These are phyloP conservation scores for Chalciporus pseudorubinellus DNA, from an alignment of 768 basidiomycete genomes.

Conservation along the genomic window DNA sequence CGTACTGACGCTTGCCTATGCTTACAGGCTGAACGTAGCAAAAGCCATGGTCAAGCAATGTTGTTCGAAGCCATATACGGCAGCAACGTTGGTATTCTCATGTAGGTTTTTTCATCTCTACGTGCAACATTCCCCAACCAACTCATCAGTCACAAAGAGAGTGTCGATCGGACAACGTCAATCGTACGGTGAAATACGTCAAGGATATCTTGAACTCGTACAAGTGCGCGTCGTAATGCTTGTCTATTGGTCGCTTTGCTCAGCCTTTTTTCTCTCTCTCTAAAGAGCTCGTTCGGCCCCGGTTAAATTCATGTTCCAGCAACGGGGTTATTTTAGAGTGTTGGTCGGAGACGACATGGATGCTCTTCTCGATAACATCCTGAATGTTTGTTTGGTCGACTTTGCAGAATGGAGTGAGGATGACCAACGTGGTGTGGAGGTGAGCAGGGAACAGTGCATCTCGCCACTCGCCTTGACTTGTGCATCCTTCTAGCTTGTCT, in stretches of 20 bases:
- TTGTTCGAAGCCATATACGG: conserved; percentile 61
- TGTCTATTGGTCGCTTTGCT: neutral
- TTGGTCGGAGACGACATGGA: conserved; percentile 35
- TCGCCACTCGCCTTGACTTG: neutral
- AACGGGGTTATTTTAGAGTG: conserved; percentile 52
- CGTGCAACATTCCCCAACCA: conserved; percentile 16
- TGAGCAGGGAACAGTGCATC: conserved; percentile 10
- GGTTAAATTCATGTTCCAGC: conserved; percentile 63
- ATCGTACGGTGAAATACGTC: conserved; percentile 57
- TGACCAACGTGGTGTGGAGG: conserved; percentile 35
- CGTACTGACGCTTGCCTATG: neutral
- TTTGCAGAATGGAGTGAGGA: conserved; percentile 40
- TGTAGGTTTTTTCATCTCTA: conserved; percentile 43
- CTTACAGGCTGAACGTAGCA: conserved; percentile 46
- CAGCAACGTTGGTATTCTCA: conserved; percentile 59
- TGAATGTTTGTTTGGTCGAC: conserved; percentile 44
- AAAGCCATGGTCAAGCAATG: conserved; percentile 47
- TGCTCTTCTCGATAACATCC: conserved; percentile 38
- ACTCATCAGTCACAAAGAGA: conserved; percentile 39
- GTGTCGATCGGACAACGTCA: conserved; percentile 62
- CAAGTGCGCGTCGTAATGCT: conserved; percentile 36
- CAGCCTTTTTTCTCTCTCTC: conserved; percentile 1
- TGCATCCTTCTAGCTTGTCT: conserved; percentile 39
- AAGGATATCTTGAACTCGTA: conserved; percentile 49
- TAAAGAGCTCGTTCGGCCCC: conserved; percentile 60